Evolutionary conservation across 2,329 filamentous ascomycete genomes (phyloP), one percentile per base, ranked within the genome.

Genomic region (Gliomastix tumulicola): DNA sequence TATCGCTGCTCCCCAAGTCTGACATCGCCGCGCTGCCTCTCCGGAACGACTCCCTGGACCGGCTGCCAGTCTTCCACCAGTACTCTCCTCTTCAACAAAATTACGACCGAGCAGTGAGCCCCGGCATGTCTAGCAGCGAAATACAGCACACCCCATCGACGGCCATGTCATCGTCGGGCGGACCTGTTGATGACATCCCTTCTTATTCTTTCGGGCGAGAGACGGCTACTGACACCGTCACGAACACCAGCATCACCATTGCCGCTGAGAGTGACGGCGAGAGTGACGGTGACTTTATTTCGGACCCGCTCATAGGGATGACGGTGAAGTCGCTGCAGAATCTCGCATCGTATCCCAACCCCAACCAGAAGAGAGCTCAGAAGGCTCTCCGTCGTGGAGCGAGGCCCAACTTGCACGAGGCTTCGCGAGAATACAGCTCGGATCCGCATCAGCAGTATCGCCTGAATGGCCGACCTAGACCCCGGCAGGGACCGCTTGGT

Each of bases 51-150:
- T 33, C 36, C 23, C 43, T 45, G 18, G 44, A 18, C 47, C 49
- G 10, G 42, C 42, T 30, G 42, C 48, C 16, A 4, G 25, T 44
- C 18, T 38, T 56, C 30, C 55, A 54, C 15, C 60, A 68, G 38
- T 75, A 74, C 42, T 65, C 64, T 4, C 71, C 71, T 17, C 55
- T 76, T 20, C 71, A 73, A 48, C 69, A 76, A 44, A 74, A 74
- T 44, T 65, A 65, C 46, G 69, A 75, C 40, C 66, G 70, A 36
- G 69, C 71, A 18, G 46, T 68, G 32, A 71, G 62, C 37, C 70
- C 68, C 3, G 33, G 47, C 22, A 42, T 37, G n/a, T 19, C 34
- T 20, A n/a, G n/a, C n/a, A n/a, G n/a, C n/a, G n/a, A n/a, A n/a
- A n/a, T n/a, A n/a, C 11, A 37, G 27, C 46, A 54, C 12, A 27